Evolutionary conservation across 1,284 basidiomycete genomes (phyloP).

Genomic region (Sporisorium reilianum): DNA sequence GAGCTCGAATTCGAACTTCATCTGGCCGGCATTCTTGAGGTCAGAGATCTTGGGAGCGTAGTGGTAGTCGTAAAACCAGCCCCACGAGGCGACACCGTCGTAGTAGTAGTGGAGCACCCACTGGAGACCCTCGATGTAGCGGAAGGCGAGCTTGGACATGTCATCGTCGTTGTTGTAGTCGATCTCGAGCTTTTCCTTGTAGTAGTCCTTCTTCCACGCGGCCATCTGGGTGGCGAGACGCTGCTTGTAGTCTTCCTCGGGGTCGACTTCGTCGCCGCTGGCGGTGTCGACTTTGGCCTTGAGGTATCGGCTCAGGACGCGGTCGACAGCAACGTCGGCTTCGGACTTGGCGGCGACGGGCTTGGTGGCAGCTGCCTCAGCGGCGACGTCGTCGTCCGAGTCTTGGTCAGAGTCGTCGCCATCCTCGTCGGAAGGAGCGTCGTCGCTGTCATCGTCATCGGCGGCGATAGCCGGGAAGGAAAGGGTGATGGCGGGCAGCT

Average conservation of each 20-base stretch:
- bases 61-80: conserved; percentile 99
- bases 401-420: conserved; percentile 64
- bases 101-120: conserved; percentile 99
- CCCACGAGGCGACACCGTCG: conserved; percentile 94
- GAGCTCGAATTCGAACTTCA: conserved; percentile 86
- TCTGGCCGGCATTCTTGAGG: conserved; percentile 79
- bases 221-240: conserved; percentile 85
- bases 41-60: conserved; percentile 83
- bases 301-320: conserved; percentile 88
- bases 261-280: conserved; percentile 36
- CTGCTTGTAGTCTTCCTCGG: conserved; percentile 74
- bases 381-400: conserved; percentile 53
- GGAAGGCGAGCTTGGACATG: conserved; percentile 67
- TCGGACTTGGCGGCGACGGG: conserved; percentile 26
- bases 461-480: conserved; percentile 42
- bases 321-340: conserved; percentile 77
- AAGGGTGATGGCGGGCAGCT: conserved; percentile 58
- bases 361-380: conserved; percentile 71
- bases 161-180: conserved; percentile 74
- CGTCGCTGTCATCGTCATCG: conserved; percentile 36
- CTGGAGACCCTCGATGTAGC: conserved; percentile 93
- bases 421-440: conserved; percentile 36
- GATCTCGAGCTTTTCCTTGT: conserved; percentile 72
- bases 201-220: conserved; percentile 91
- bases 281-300: conserved; percentile 75